phyloP scores from a whole-genome alignment of 441 rosid genomes.

The Aleurites moluccanus region DNA sequence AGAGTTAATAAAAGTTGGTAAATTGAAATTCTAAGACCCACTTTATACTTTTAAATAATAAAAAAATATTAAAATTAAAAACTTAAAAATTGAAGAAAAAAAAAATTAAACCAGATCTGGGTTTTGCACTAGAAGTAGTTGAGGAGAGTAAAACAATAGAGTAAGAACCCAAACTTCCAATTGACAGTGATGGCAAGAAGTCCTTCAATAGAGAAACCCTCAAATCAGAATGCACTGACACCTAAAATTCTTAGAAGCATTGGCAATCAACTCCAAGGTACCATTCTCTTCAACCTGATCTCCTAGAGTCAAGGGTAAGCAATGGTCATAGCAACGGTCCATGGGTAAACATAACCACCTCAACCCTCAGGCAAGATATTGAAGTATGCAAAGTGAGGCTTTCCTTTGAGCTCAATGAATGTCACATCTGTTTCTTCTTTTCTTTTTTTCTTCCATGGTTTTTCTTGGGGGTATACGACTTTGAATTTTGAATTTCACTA shows the following conservation, averaged over 20 bases:
- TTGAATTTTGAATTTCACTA: too few species aligned
- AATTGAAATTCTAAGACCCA: too few species aligned
- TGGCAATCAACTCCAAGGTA: slow-evolving; percentile 74
- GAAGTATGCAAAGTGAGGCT: slow-evolving; percentile 92
- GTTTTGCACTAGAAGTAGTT: too few species aligned
- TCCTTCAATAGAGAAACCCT: slow-evolving; percentile 88
- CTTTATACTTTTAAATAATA: too few species aligned
- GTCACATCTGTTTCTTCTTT: slow-evolving; percentile 49
- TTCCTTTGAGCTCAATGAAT: slow-evolving; percentile 82
- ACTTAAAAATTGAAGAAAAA: too few species aligned
- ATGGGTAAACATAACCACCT: slow-evolving; percentile 82
- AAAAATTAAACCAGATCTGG: too few species aligned
- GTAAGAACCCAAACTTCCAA: slow-evolving; percentile 56
- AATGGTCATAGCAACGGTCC: slow-evolving; percentile 57
- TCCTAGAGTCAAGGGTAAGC: slow-evolving; percentile 68
- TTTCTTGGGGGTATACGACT: too few species aligned
- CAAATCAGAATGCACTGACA: slow-evolving; percentile 66
- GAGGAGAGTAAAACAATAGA: too few species aligned
- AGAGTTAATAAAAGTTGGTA: too few species aligned
- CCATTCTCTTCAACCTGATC: slow-evolving; percentile 83
- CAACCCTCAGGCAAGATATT: slow-evolving; percentile 86
- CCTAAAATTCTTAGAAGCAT: slow-evolving; percentile 68
- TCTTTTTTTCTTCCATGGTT: too few species aligned
- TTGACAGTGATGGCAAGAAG: slow-evolving; percentile 79
- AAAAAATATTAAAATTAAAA: too few species aligned